Percentiles rank a stretch among this genome's conserved stretches.
Conservation (phyloP, 2,329 filamentous ascomycete genomes). For the Cladosporium oxysporum region DNA sequence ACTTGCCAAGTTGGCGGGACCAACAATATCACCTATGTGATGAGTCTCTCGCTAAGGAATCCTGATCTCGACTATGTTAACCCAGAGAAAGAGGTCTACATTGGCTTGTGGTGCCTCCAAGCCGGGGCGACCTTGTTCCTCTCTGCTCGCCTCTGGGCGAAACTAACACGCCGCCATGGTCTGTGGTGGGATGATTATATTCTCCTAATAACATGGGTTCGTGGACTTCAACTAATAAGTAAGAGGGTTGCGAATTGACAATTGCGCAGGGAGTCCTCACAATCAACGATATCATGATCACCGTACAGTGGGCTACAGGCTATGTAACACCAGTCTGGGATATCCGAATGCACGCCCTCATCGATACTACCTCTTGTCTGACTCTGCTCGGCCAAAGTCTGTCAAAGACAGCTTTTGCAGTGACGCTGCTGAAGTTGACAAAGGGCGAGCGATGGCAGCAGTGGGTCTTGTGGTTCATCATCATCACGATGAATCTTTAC, state of each 20-base stretch:
- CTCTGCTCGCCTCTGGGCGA: constrained; percentile 40
- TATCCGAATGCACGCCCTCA: constrained; percentile 56
- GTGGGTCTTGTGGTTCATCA: constrained; percentile 50
- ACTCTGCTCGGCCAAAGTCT: constrained; percentile 42
- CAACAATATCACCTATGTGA: constrained; percentile 18
- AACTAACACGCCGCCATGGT: constrained; percentile 41
- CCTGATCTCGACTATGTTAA: constrained; percentile 35
- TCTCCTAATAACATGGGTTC: constrained; percentile 40
- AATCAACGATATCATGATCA: constrained; percentile 50
- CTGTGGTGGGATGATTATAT: constrained; percentile 46
- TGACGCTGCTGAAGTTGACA: constrained; percentile 46
- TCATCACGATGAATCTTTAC: constrained; percentile 51
- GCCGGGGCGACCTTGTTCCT: constrained; percentile 41
- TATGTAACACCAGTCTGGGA: constrained; percentile 53
- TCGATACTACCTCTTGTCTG: constrained; percentile 47
- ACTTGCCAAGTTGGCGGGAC: background rate
- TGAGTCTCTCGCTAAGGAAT: constrained; percentile 24
- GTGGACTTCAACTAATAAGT: constrained; percentile 19
- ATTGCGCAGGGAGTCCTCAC: constrained; percentile 43
- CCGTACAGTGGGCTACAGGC: constrained; percentile 51
- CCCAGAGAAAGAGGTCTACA: constrained; percentile 40
- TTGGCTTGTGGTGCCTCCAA: constrained; percentile 43
- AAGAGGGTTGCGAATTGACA: constrained; percentile 14
- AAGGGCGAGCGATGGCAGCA: constrained; percentile 37
- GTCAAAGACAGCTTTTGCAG: constrained; percentile 44